These are phyloP conservation scores for Pseudoscleropodium purum DNA, from an alignment of 225 moss, liverwort and hornwort species.

Conservation along the genomic window DNA sequence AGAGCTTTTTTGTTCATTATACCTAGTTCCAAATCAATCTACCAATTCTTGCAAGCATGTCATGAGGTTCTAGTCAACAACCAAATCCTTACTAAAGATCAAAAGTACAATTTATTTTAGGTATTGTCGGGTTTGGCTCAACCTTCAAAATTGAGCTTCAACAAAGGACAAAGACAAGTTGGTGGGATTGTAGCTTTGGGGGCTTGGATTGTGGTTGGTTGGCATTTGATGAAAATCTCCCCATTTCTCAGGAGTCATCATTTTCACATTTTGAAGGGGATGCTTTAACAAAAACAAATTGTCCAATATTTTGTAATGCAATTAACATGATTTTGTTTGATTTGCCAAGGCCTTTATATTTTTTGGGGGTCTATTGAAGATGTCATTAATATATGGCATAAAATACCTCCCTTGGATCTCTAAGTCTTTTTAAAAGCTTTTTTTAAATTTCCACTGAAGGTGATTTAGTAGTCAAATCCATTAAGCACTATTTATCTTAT, in stretches of 20 bases:
- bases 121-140: accelerated
- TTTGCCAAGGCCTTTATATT: background rate
- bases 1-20: background rate
- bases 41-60: background rate
- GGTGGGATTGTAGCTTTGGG: accelerated
- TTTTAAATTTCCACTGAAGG: background rate
- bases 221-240: background rate
- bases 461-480: background rate
- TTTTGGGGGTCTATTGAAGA: background rate
- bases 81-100: background rate
- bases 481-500: background rate
- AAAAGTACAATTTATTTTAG: background rate
- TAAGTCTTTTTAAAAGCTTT: background rate
- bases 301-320: background rate
- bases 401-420: background rate
- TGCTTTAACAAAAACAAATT: background rate
- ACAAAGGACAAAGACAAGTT: background rate
- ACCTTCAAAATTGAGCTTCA: background rate
- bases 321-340: background rate
- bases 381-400: background rate
- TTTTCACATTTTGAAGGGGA: background rate
- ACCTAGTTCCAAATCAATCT: background rate
- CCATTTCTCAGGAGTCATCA: background rate
- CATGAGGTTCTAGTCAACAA: background rate
- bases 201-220: accelerated